Percentiles rank a stretch among this genome's conserved stretches.
phyloP scores from a whole-genome alignment of 176 grass and related monocot species.

The Saccharum spontaneum region DNA sequence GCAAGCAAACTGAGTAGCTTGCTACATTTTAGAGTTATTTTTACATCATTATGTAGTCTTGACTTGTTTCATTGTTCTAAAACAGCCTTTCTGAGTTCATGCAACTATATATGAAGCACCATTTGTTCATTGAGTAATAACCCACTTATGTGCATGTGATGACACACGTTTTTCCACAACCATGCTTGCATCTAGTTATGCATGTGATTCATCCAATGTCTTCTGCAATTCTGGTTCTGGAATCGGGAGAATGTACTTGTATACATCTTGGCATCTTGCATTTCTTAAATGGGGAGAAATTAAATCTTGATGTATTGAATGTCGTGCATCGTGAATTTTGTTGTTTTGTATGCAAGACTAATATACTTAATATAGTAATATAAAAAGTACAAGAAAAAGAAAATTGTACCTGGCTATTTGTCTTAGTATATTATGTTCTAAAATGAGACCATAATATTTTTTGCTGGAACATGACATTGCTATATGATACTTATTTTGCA shows the following conservation, averaged over 20 bases:
- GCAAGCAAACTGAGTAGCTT: neutral
- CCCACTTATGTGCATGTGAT: neutral
- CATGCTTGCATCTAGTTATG: neutral
- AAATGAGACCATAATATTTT: neutral
- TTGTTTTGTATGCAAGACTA: neutral
- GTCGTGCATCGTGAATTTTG: neutral
- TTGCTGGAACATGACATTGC: neutral
- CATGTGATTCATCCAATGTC: neutral
- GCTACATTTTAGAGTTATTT: neutral
- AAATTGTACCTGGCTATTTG: neutral
- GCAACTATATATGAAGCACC: neutral
- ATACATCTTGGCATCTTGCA: neutral
- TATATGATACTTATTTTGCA: constrained; percentile 32
- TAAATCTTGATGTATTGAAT: neutral
- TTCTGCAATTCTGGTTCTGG: neutral
- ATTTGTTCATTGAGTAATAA: neutral
- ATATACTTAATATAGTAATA: neutral
- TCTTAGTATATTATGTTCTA: constrained; percentile 7
- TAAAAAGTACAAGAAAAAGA: neutral
- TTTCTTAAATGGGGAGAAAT: neutral
- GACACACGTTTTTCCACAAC: neutral
- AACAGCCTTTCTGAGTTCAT: neutral
- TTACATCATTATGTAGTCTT: neutral
- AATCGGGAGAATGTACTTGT: neutral
- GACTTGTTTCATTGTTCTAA: neutral